Evolutionary conservation across 148 eudicot species (phyloP).

Genomic region (Chenopodium formosanum): DNA sequence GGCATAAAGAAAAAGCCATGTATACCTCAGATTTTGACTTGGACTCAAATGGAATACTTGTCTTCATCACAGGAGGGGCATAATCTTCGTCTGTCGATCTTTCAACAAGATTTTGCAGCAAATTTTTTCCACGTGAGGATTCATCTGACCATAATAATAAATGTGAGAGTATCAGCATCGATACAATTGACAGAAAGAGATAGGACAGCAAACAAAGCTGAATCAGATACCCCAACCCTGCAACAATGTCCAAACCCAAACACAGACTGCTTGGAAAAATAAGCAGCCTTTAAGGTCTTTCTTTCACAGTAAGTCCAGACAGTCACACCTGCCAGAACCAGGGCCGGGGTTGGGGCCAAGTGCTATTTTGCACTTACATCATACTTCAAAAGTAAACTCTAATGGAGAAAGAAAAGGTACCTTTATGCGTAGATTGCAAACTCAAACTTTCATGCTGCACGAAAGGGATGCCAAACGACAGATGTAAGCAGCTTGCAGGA

Average conservation of each 20-base stretch:
- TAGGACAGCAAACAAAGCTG: too few relatives aligned
- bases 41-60: constrained; percentile 32
- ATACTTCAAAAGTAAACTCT: constrained; percentile 5
- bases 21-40: constrained; percentile 43
- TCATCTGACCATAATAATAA: too few relatives aligned
- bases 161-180: too few relatives aligned
- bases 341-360: background rate
- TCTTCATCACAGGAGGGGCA: constrained; percentile 31
- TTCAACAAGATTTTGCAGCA: too few relatives aligned
- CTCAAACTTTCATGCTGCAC: constrained; percentile 39
- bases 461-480: background rate
- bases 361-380: background rate
- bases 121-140: too few relatives aligned
- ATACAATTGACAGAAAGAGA: too few relatives aligned
- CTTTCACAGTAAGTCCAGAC: background rate
- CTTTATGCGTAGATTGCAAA: constrained; percentile 32
- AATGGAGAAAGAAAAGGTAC: constrained; percentile 32
- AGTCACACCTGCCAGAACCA: background rate
- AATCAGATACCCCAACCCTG: too few relatives aligned
- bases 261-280: background rate
- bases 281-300: background rate
- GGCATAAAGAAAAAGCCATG: background rate
- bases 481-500: background rate
- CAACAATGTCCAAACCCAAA: too few relatives aligned
- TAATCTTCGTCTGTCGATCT: too few relatives aligned